Evolutionary conservation across 345 rosid species (phyloP).

Genomic region (Anastatica hierochuntica): DNA sequence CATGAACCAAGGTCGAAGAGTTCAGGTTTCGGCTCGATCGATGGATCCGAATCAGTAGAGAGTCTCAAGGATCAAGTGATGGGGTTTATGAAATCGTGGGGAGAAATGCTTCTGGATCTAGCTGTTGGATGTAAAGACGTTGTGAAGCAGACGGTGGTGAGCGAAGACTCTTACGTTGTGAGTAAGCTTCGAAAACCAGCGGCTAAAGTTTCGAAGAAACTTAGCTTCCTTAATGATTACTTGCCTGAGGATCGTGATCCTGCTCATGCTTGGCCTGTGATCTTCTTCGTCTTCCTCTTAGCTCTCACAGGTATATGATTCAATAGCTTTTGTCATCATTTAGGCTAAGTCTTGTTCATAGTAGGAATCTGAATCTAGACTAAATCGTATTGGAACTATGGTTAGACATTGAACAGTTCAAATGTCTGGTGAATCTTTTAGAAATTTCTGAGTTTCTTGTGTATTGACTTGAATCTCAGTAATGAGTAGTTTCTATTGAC

Average conservation of each 20-base stretch:
- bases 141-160: conserved; percentile 47
- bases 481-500: neutral
- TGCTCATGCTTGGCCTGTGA: conserved; percentile 70
- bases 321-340: no score
- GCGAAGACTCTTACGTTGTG: conserved; percentile 62
- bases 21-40: conserved; percentile 14
- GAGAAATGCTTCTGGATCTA: conserved; percentile 72
- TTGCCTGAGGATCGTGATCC: conserved; percentile 99
- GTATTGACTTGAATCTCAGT: neutral
- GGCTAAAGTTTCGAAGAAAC: conserved; percentile 45
- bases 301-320: conserved; percentile 65
- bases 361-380: neutral
- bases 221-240: conserved; percentile 69
- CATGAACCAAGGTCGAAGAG: conserved; percentile 16
- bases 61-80: conserved; percentile 54
- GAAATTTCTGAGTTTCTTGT: neutral
- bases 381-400: no score
- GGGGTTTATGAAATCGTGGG: conserved; percentile 82
- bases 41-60: conserved; percentile 31
- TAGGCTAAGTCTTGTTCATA: no score
- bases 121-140: conserved; percentile 71
- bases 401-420: neutral
- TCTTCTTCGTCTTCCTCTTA: conserved; percentile 53
- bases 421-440: neutral
- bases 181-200: conserved; percentile 63